Conservation (phyloP, 352 stramenopile genomes). For the Globisporangium alternatum region DNA sequence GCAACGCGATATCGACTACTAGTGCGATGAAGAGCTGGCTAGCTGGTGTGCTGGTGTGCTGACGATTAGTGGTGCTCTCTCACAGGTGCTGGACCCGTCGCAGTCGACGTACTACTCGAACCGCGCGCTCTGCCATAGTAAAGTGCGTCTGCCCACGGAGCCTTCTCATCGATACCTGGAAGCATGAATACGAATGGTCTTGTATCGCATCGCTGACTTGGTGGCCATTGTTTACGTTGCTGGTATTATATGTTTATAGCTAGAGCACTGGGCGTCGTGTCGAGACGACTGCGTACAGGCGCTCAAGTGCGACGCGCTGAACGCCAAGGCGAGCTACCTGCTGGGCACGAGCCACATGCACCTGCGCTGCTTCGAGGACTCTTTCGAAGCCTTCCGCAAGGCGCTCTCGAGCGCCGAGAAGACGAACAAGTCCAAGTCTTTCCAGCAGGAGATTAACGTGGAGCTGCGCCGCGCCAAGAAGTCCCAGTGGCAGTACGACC, state of each 20-base stretch:
- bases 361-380: conserved; percentile 41
- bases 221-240: no score
- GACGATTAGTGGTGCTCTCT: background rate
- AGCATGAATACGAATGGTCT: no score
- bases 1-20: background rate
- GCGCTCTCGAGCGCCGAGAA: conserved; percentile 53
- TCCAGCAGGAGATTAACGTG: conserved; percentile 54
- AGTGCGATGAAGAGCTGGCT: background rate
- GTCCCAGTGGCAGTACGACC: conserved; percentile 49
- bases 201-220: no score
- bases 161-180: no score
- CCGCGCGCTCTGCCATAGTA: conserved; percentile 68
- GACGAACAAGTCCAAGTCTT: conserved; percentile 48
- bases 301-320: conserved; percentile 53
- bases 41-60: background rate
- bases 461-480: conserved; percentile 68
- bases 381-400: conserved; percentile 48
- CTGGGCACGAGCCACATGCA: conserved; percentile 60
- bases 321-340: conserved; percentile 78
- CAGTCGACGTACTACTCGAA: conserved; percentile 81
- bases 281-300: conserved; percentile 61
- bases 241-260: conserved; percentile 19
- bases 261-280: conserved; percentile 57
- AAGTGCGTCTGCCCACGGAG: conserved; percentile 24
- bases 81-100: conserved; percentile 50